Base-by-base conservation (phyloP, 331 rosid genomes). In the Prunus yedoensis region DNA sequence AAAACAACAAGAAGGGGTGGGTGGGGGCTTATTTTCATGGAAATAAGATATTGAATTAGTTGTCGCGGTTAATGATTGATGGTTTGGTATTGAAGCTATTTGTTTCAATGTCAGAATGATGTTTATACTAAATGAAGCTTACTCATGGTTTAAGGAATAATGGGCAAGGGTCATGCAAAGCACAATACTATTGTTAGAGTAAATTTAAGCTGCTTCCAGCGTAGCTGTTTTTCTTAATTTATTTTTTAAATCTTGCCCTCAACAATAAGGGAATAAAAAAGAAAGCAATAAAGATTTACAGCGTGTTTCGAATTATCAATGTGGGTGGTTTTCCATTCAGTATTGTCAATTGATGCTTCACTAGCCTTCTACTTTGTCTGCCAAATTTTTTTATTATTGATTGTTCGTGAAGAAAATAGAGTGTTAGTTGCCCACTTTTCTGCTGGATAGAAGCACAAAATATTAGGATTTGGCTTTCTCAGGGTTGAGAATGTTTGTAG, bases 51-150 rank as follows among this genome's bases (percentile, higher is more conserved):
- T 46, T 4, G 30, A 32, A 61, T 59, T 61, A 28, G 41, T 72
- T 72, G 41, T 72, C 57, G 56, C 0, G 27, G 27, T 7, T 56
- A 72, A 28, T 23, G 15, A 45, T 73, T 20, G 27, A 12, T 25
- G 13, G 17, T 28, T 45, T 72, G 68, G 28, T 3, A 20, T 56
- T 25, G 77, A 73, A 49, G 49, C 27, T n/a, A 25, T 46, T 65
- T 50, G 51, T 38, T 47, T 60, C 59, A 17, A 59, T 58, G 45
- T 38, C 21, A 51, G 25, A 27, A 47, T 60, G 14, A 2, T 23
- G 8, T 59, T 73, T 17, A 15, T 73, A 28, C 68, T 59, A 2
- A 3, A 20, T 60, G 69, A 27, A 74, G 77, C 30, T 28, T 61
- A 32, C 60, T 28, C 8, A 12, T 46, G 68, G 68, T 63, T 10